Percentiles rank a stretch among this genome's conserved stretches.
Conservation (phyloP, 805 yeast species). For the Candida suzukii region DNA sequence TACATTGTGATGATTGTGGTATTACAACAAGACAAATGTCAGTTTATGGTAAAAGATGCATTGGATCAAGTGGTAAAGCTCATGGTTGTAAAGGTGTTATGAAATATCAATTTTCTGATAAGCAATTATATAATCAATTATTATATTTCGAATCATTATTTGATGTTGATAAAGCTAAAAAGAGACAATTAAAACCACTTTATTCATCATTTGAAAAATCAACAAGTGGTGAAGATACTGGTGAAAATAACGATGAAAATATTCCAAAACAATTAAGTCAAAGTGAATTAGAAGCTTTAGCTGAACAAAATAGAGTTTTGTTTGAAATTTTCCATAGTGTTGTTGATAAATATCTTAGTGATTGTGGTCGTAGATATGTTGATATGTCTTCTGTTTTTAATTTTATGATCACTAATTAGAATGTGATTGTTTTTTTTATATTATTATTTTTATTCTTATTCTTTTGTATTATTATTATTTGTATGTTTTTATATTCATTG, state of each 20-base stretch:
- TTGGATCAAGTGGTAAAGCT: constrained; percentile 55
- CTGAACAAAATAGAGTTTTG: constrained; percentile 68
- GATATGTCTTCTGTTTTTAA: constrained; percentile 73
- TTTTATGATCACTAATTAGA: neutral
- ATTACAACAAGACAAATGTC: constrained; percentile 75
- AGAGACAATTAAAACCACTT: constrained; percentile 46
- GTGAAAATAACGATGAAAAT: constrained; percentile 12
- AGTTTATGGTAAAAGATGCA: constrained; percentile 83
- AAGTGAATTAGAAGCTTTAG: constrained; percentile 63
- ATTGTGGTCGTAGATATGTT: constrained; percentile 86
- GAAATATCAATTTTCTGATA: constrained; percentile 70
- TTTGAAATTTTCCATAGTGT: constrained; percentile 50
- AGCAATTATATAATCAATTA: constrained; percentile 79
- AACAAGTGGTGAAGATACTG: constrained; percentile 4
- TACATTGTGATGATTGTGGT: constrained; percentile 85
- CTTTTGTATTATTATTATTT: neutral
- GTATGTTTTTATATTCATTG: too few relatives aligned
- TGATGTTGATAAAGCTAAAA: constrained; percentile 73
- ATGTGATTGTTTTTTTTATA: neutral
- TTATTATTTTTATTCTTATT: neutral
- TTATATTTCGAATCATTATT: constrained; percentile 72
- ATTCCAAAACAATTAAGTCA: constrained; percentile 21
- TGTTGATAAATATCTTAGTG: constrained; percentile 64
- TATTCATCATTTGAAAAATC: constrained; percentile 12
- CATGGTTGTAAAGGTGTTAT: constrained; percentile 74